These are phyloP conservation scores for Calonectria hongkongensis DNA, from an alignment of 2,329 filamentous ascomycete genomes.

Conservation along the genomic window DNA sequence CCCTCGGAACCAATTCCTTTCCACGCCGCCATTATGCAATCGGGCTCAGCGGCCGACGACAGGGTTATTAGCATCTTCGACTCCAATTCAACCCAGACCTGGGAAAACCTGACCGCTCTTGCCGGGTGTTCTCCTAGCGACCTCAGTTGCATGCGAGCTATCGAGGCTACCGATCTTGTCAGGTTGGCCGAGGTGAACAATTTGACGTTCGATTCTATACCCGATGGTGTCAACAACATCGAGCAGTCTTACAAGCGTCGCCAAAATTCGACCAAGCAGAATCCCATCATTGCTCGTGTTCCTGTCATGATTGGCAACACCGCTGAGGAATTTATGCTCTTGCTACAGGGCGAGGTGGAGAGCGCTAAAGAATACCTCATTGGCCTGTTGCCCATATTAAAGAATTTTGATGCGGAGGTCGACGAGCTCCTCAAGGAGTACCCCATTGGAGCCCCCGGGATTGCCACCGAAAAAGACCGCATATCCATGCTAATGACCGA, in stretches of 20 bases:
- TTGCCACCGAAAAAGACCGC: not conserved
- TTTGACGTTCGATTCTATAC: not conserved
- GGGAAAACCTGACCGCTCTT: not conserved
- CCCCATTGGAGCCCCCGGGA: not conserved
- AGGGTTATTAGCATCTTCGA: not conserved
- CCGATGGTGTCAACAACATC: not conserved
- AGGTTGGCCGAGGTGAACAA: not conserved
- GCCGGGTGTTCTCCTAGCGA: not conserved
- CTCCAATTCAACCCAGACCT: not conserved
- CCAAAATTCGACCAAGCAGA: not conserved
- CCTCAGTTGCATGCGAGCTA: not conserved
- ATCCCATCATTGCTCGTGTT: not conserved
- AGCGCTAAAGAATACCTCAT: not conserved
- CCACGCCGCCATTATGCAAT: not conserved
- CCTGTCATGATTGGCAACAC: not conserved
- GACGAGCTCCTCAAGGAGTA: not conserved
- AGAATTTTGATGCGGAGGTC: not conserved
- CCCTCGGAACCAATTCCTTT: not conserved
- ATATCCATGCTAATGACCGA: not conserved
- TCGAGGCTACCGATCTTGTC: not conserved
- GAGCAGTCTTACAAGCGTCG: not conserved
- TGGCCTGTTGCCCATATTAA: not conserved
- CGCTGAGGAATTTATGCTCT: not conserved
- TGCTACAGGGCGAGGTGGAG: not conserved
- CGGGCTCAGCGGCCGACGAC: not conserved